Conservation (phyloP, 768 basidiomycete species). For the Chlorophyllum brunneum region DNA sequence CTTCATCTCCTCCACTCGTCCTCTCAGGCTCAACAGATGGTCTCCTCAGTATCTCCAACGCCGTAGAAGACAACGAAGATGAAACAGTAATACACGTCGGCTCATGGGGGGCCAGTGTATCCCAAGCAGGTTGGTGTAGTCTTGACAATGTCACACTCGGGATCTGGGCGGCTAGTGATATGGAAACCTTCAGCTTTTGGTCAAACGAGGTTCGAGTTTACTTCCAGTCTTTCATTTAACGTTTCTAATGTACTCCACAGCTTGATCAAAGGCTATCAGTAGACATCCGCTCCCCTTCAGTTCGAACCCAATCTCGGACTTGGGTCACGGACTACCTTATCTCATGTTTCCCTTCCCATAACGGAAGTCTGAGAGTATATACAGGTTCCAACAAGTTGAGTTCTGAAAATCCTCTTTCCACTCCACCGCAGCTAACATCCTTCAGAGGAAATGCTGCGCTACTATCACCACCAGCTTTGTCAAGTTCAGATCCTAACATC, state of each 20-base stretch:
- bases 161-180: slow-evolving; percentile 87
- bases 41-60: slow-evolving; percentile 66
- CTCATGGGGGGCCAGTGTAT: slow-evolving; percentile 83
- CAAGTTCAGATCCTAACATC: slow-evolving; percentile 19
- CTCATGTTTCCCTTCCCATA: slow-evolving; percentile 37
- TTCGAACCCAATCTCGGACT: slow-evolving; percentile 50
- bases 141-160: slow-evolving; percentile 24
- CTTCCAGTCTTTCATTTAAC: not conserved
- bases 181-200: slow-evolving; percentile 93
- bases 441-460: slow-evolving; percentile 57
- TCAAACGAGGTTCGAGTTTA: slow-evolving; percentile 50
- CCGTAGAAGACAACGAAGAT: slow-evolving; percentile 80
- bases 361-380: slow-evolving; percentile 45
- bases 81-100: slow-evolving; percentile 78
- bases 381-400: slow-evolving; percentile 75
- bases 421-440: not conserved
- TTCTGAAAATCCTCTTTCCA: slow-evolving; percentile 1
- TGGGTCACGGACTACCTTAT: slow-evolving; percentile 84
- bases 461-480: slow-evolving; percentile 29
- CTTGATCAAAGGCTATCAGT: slow-evolving; percentile 52
- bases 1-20: slow-evolving; percentile 29
- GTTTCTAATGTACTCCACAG: slow-evolving; percentile 28
- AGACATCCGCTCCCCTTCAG: slow-evolving; percentile 63
- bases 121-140: slow-evolving; percentile 63
- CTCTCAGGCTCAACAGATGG: slow-evolving; percentile 89